Conservation (phyloP, 2,329 filamentous ascomycete genomes). For the Trichoderma polysporum region DNA sequence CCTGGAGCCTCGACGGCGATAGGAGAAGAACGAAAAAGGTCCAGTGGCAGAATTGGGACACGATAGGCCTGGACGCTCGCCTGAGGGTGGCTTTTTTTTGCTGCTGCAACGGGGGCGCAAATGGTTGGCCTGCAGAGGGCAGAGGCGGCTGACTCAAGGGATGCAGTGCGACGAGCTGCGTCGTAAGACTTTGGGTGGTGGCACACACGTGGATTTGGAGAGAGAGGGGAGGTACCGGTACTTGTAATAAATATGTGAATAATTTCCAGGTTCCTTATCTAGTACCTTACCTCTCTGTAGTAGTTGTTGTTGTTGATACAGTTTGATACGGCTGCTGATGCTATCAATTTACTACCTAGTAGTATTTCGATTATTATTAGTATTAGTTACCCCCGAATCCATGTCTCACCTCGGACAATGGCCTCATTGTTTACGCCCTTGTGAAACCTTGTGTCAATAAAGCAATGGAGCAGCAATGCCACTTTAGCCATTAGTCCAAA, state of each 20-base stretch:
- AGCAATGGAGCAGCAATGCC: neutral
- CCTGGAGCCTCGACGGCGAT: neutral
- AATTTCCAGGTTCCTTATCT: neutral
- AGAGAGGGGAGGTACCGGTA: neutral
- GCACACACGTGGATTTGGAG: conserved; percentile 5
- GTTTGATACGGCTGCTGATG: neutral
- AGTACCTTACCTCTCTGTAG: neutral
- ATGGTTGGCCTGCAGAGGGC: neutral
- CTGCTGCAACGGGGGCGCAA: conserved; percentile 6
- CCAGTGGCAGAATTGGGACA: neutral
- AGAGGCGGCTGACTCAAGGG: conserved; percentile 9
- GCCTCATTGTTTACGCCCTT: neutral
- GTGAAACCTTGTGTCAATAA: neutral
- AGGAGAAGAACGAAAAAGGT: too few species aligned
- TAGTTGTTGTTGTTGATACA: neutral
- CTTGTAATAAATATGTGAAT: neutral
- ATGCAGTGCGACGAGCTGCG: neutral
- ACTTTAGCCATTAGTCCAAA: too few species aligned
- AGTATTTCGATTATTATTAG: too few species aligned
- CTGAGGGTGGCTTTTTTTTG: neutral
- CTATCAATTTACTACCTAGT: too few species aligned
- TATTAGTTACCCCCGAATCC: too few species aligned
- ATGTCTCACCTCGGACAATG: conserved; percentile 12
- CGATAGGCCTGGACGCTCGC: neutral
- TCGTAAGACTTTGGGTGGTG: conserved; percentile 10